Percentiles rank a stretch among this genome's conserved stretches.
Conservation (phyloP, 1,284 basidiomycete species). For the Heimioporus retisporus region DNA sequence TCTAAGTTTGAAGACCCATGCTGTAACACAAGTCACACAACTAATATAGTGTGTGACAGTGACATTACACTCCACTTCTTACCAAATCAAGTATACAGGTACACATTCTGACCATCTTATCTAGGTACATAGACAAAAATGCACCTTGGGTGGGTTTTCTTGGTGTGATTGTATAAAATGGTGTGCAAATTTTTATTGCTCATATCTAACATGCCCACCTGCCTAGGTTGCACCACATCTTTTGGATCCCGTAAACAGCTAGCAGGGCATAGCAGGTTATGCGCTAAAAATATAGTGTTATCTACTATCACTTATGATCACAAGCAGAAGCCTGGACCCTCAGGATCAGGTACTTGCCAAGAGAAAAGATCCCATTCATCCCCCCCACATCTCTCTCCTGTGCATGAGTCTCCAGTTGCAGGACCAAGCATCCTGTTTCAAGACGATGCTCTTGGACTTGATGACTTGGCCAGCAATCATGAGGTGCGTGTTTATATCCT, state of each 20-base stretch:
- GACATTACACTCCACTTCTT: background rate
- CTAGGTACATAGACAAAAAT: background rate
- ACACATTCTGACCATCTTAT: background rate
- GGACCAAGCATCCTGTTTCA: background rate
- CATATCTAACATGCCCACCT: background rate
- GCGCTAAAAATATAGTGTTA: background rate
- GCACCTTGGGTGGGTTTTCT: background rate
- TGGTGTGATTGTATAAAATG: background rate
- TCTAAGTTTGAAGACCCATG: background rate
- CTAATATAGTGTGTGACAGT: background rate
- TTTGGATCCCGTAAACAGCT: background rate
- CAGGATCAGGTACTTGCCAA: background rate
- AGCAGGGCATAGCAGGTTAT: background rate
- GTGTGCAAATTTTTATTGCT: background rate
- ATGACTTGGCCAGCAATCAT: background rate
- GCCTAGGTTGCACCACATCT: background rate
- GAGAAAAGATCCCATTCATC: background rate
- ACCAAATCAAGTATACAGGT: background rate
- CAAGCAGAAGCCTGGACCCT: background rate
- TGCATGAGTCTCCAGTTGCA: background rate
- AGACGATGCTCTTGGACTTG: background rate
- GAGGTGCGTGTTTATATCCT: background rate
- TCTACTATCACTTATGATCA: background rate
- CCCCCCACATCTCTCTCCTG: background rate
- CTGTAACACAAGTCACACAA: background rate